Conservation (phyloP, 2,329 filamentous ascomycete species). For the Xylaria sp. region DNA sequence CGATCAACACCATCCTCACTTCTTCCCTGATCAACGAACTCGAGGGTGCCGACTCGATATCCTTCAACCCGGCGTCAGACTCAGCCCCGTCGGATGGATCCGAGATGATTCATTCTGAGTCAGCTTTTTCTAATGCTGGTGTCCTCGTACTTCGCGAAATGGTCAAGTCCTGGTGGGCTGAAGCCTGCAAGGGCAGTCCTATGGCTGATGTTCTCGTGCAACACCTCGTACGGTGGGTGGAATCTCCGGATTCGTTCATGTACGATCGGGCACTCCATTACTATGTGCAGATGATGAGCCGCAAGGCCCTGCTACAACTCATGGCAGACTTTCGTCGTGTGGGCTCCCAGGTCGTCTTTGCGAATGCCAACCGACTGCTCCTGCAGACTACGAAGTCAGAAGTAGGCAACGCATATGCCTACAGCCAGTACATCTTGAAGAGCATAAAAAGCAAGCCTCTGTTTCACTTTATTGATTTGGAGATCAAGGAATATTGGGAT, state of each 20-base stretch:
- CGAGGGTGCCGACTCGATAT: conserved; percentile 84
- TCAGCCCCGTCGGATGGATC: conserved; percentile 63
- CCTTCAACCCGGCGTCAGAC: conserved; percentile 77
- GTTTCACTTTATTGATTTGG: conserved; percentile 95
- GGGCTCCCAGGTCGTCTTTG: conserved; percentile 94
- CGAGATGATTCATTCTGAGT: conserved; percentile 79
- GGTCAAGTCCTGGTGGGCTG: conserved; percentile 98
- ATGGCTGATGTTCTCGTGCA: conserved; percentile 99
- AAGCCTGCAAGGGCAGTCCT: conserved; percentile 84
- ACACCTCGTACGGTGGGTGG: conserved; percentile 96
- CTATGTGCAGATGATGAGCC: conserved; percentile 98
- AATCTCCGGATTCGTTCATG: conserved; percentile 88
- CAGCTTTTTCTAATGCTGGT: conserved; percentile 88
- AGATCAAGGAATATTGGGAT: conserved; percentile 99
- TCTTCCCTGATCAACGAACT: conserved; percentile 96
- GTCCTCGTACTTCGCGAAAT: conserved; percentile 92
- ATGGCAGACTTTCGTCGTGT: conserved; percentile 97
- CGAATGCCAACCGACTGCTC: conserved; percentile 83
- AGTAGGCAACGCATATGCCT: conserved; percentile 94
- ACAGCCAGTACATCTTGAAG: conserved; percentile 96
- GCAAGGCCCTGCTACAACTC: conserved; percentile 93
- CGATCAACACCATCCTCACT: conserved; percentile 96
- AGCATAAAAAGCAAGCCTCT: conserved; percentile 94
- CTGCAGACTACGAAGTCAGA: conserved; percentile 96
- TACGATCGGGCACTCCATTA: conserved; percentile 94